phyloP scores from a whole-genome alignment of 352 stramenopile genomes.

The Peronospora destructor region DNA sequence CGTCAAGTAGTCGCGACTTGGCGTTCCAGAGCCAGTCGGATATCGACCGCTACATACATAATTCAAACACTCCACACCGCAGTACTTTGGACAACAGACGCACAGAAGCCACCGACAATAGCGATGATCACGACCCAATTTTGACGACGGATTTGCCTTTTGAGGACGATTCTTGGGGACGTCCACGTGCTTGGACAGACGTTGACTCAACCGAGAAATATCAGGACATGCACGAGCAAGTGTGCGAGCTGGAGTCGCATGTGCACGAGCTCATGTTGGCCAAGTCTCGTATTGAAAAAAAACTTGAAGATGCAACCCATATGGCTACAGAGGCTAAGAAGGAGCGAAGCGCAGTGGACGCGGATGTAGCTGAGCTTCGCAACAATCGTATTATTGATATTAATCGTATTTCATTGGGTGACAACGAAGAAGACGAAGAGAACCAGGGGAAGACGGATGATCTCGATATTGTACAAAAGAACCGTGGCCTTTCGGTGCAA shows the following conservation, averaged over 20 bases:
- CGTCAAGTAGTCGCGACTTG: constrained; percentile 24
- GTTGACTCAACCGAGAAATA: constrained; percentile 49
- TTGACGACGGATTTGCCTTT: constrained; percentile 25
- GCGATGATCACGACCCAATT: constrained; percentile 8
- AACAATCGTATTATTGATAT: constrained; percentile 64
- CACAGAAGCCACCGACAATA: constrained; percentile 14
- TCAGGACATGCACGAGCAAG: constrained; percentile 57
- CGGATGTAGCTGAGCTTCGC: constrained; percentile 38
- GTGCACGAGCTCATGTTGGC: constrained; percentile 51
- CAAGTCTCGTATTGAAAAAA: constrained; percentile 48
- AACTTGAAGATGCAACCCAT: constrained; percentile 34
- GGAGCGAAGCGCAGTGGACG: constrained; percentile 34
- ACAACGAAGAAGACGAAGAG: constrained; percentile 37
- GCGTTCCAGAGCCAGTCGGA: constrained; percentile 30
- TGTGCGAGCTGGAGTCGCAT: constrained; percentile 60
- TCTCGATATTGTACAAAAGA: constrained; percentile 13
- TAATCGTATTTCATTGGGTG: constrained; percentile 49
- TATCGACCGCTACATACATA: constrained; percentile 23
- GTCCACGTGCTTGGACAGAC: constrained; percentile 59
- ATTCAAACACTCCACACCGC: constrained; percentile 11
- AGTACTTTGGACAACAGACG: constrained; percentile 8
- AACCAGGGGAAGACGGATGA: constrained; percentile 25
- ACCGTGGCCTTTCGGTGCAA: constrained; percentile 22
- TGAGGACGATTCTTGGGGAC: constrained; percentile 31
- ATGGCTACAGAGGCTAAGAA: constrained; percentile 29